Evolutionary conservation across 2,329 filamentous ascomycete species (phyloP).

Genomic region (Aureobasidium pullulans): DNA sequence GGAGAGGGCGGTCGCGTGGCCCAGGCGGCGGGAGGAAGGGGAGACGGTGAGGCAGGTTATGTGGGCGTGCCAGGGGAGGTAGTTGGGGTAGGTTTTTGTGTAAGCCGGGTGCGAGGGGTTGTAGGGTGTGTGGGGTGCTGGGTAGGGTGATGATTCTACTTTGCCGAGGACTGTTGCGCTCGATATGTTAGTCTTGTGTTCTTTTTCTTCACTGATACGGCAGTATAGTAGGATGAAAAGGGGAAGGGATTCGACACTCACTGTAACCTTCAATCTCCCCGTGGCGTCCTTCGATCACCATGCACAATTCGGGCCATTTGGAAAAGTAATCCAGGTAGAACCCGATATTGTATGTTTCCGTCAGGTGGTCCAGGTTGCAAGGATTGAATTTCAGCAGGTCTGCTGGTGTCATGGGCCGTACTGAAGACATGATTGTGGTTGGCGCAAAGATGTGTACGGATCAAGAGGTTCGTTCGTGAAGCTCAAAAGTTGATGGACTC

Average conservation of each 20-base stretch:
- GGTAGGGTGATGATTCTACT: slow-evolving; percentile 72
- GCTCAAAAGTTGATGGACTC: background rate
- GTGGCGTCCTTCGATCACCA: slow-evolving; percentile 75
- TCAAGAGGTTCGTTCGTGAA: background rate
- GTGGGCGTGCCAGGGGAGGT: slow-evolving; percentile 98
- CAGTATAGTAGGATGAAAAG: background rate
- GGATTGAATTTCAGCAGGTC: slow-evolving; percentile 87
- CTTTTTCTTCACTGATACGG: background rate
- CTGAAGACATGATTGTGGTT: slow-evolving; percentile 60
- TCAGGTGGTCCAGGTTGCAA: slow-evolving; percentile 91
- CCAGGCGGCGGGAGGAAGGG: slow-evolving; percentile 74
- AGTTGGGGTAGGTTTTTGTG: slow-evolving; percentile 49
- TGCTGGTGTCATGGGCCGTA: slow-evolving; percentile 74
- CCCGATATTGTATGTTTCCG: slow-evolving; percentile 92
- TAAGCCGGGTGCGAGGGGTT: slow-evolving; percentile 43
- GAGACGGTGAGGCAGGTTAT: slow-evolving; percentile 93
- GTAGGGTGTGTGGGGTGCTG: slow-evolving; percentile 64
- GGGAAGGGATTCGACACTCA: slow-evolving; percentile 38
- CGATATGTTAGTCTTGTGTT: too few species aligned
- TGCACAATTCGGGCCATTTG: slow-evolving; percentile 92
- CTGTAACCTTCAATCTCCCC: slow-evolving; percentile 94
- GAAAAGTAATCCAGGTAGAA: slow-evolving; percentile 97
- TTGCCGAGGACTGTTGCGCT: slow-evolving; percentile 78
- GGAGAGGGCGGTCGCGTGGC: slow-evolving; percentile 77
- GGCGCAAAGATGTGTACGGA: background rate